Percentiles rank a stretch among this genome's conserved stretches.
phyloP scores from a whole-genome alignment of 2,329 filamentous ascomycete species.

The Aspergillus latus region DNA sequence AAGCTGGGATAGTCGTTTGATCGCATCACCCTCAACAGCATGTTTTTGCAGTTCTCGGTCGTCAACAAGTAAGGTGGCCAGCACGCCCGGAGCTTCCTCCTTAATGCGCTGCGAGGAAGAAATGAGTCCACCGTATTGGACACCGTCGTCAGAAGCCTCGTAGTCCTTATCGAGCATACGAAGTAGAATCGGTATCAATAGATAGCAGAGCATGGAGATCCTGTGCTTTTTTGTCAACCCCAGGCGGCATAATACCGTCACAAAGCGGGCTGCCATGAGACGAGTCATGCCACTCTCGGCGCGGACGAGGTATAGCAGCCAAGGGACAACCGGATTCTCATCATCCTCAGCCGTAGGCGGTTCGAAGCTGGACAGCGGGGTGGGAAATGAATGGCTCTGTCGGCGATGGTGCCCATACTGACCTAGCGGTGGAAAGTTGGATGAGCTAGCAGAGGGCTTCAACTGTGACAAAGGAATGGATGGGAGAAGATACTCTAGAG shows the following conservation, averaged over 20 bases:
- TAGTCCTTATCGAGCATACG: slow-evolving; percentile 61
- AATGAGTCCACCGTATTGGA: slow-evolving; percentile 38
- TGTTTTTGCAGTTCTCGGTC: slow-evolving; percentile 77
- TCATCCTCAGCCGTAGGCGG: slow-evolving; percentile 55
- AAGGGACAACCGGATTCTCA: slow-evolving; percentile 71
- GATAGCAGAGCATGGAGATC: slow-evolving; percentile 62
- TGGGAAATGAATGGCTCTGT: slow-evolving; percentile 37
- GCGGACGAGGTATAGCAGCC: slow-evolving; percentile 67
- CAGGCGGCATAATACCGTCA: slow-evolving; percentile 68
- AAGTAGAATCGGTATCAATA: slow-evolving; percentile 70
- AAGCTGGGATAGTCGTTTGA: slow-evolving; percentile 62
- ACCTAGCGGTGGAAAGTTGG: slow-evolving; percentile 57
- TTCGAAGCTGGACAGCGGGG: slow-evolving; percentile 36
- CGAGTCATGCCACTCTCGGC: slow-evolving; percentile 59
- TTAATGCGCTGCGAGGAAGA: slow-evolving; percentile 55
- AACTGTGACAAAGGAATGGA: slow-evolving; percentile 38
- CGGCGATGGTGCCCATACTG: slow-evolving; percentile 39
- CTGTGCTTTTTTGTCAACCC: slow-evolving; percentile 65
- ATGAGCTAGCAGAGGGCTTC: slow-evolving; percentile 30
- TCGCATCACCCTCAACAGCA: slow-evolving; percentile 68
- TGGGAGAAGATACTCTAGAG: slow-evolving; percentile 67
- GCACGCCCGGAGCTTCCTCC: slow-evolving; percentile 70
- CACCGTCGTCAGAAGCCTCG: slow-evolving; percentile 40
- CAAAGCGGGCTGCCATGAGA: slow-evolving; percentile 67
- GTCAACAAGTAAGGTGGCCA: slow-evolving; percentile 77